These are phyloP conservation scores for Xylariaceae sp. DNA, from an alignment of 2,329 filamentous ascomycete species.

Conservation along the genomic window DNA sequence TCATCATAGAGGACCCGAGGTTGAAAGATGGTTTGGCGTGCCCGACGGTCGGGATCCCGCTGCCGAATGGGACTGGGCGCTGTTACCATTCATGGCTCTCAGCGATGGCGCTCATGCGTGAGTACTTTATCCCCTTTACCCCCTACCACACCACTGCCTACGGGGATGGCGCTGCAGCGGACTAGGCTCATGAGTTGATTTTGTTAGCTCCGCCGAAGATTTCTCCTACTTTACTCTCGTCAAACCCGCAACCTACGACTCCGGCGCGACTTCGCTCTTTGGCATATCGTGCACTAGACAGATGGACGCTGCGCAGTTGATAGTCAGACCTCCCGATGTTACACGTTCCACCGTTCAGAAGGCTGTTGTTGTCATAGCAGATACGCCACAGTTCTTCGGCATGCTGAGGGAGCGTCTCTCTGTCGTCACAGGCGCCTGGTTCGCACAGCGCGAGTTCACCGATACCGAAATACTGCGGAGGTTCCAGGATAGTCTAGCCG, in stretches of 20 bases:
- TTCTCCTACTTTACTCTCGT: conserved; percentile 97
- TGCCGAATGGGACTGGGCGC: conserved; percentile 78
- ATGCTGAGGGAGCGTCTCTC: conserved; percentile 85
- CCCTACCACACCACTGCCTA: not conserved
- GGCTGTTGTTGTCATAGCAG: conserved; percentile 90
- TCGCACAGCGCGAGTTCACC: conserved; percentile 87
- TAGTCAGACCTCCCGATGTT: conserved; percentile 78
- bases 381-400: conserved; percentile 85
- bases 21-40: conserved; percentile 84
- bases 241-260: conserved; percentile 50
- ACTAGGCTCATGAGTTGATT: conserved; percentile 14
- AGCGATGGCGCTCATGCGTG: conserved; percentile 93
- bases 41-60: conserved; percentile 73
- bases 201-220: conserved; percentile 74
- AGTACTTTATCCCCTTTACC: conserved; percentile 35
- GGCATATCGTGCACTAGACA: conserved; percentile 94
- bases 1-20: conserved; percentile 83
- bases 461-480: conserved; percentile 84
- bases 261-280: conserved; percentile 77
- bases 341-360: conserved; percentile 98
- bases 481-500: conserved; percentile 83
- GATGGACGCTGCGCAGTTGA: conserved; percentile 72
- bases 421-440: conserved; percentile 93
- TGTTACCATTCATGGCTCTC: conserved; percentile 94
- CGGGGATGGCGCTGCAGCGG: conserved; percentile 5